Base-by-base conservation (phyloP, 2,329 filamentous ascomycete species). In the Hymenoscyphus scutula region DNA sequence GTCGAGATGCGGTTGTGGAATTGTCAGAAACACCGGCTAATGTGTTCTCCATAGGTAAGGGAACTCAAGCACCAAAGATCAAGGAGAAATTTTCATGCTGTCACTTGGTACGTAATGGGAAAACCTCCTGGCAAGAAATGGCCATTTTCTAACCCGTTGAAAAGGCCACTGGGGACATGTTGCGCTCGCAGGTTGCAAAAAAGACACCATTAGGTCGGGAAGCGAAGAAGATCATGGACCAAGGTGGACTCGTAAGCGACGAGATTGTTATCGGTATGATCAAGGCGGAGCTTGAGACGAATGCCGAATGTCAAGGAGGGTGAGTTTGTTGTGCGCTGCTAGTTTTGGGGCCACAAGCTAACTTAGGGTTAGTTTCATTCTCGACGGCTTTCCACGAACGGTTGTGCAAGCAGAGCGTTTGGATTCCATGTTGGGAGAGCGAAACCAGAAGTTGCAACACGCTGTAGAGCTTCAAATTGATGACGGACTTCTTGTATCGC, bases 231-330 rank as follows among this genome's bases (percentile, higher is more conserved):
- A 99, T 99, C 79, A 99, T 99, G 95, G 95, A 99, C 76, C 90
- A 94, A 77, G 95, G 95, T 73, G 94, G 94, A 71, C 87, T 99
- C 64, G 95, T 99, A 77, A 96, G 92, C 78, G 95, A 99, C 79
- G 94, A 98, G 76, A 99, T 99, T 76, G 94, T 99, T 86, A 91
- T 99, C 78, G 92, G 94, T 79, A 99, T 99, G 95, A 99, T 99
- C 83, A 94, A 95, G 87, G 90, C 89, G 77, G 94, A 99, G 84
- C 85, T 99, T 58, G 90, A 96, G 74, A 89, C 84, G 80, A 99
- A 99, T 83, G 80, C 85, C 74, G 94, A 99, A 81, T 99, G 95
- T 86, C 91, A 91, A 82, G 94, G 94, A 79, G 95, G 95, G 94
- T 97, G 84, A 71, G 85, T 80, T 59, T 56, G 45, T 60, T 63